These are phyloP conservation scores for Populus pruinosa DNA, from an alignment of 345 rosid species.

Conservation along the genomic window DNA sequence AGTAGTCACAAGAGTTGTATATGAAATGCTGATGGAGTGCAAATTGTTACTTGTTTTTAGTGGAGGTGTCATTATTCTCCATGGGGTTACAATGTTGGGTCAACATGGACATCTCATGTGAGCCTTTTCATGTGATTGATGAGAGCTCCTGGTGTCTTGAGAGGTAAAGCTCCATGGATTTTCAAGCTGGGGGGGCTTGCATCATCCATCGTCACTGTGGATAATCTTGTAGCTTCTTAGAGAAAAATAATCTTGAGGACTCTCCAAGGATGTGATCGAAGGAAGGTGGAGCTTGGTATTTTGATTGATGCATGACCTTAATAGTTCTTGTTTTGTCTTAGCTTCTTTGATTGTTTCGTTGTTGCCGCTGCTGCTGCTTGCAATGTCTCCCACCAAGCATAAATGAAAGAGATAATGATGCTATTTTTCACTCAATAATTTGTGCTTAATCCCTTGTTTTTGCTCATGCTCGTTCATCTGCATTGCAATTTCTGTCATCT, in stretches of 20 bases:
- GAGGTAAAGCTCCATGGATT: background rate
- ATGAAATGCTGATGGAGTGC: background rate
- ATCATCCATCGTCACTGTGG: background rate
- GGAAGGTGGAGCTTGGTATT: background rate
- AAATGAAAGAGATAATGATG: background rate
- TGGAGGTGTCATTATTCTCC: conserved; percentile 20
- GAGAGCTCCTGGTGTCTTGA: background rate
- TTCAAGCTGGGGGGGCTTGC: background rate
- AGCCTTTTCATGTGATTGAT: conserved; percentile 13
- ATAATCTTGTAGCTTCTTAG: background rate
- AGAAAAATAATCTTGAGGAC: background rate
- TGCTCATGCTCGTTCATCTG: background rate
- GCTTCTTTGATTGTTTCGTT: background rate
- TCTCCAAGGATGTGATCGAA: background rate
- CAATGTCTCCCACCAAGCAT: background rate
- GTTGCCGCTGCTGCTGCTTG: background rate
- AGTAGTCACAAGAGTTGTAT: background rate
- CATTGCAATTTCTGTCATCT: background rate
- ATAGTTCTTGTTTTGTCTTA: background rate
- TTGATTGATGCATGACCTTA: background rate
- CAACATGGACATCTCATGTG: conserved; percentile 24
- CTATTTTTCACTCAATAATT: background rate
- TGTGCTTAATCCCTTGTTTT: background rate
- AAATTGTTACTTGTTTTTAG: conserved; percentile 24
- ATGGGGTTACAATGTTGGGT: conserved; percentile 12